phyloP scores from a whole-genome alignment of 2,329 filamentous ascomycete genomes.

The Pestalotiopsis sp. region DNA sequence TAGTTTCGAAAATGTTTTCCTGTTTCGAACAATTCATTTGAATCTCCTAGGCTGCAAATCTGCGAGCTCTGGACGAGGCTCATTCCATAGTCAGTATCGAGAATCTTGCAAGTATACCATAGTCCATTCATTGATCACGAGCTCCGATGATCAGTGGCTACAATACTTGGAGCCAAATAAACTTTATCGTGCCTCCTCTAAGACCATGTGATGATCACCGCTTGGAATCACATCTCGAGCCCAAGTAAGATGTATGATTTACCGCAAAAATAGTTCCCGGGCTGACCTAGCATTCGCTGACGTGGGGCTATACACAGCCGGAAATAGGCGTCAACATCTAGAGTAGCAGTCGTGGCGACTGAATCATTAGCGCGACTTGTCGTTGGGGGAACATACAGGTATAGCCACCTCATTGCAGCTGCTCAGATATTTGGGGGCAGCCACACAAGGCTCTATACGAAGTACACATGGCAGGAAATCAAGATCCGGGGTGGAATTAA shows the following conservation, averaged over 20 bases:
- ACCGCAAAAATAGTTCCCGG: background rate
- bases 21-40: no score
- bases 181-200: no score
- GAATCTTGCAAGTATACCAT: no score
- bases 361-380: conserved; percentile 17
- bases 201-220: no score
- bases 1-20: no score
- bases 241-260: background rate
- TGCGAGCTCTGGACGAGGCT: no score
- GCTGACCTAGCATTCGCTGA: background rate
- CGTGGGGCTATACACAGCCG: background rate
- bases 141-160: no score
- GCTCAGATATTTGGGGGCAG: background rate
- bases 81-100: no score
- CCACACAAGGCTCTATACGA: background rate
- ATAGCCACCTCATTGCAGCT: background rate
- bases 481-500: background rate
- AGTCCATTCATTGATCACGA: no score
- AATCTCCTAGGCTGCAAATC: no score
- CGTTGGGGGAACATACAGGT: background rate
- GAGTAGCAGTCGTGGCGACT: conserved; percentile 6
- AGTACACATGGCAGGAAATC: background rate
- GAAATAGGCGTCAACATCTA: background rate
- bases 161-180: no score
- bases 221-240: no score